Conservation (phyloP, 1,284 basidiomycete genomes). For the Papiliotrema fonsecae region DNA sequence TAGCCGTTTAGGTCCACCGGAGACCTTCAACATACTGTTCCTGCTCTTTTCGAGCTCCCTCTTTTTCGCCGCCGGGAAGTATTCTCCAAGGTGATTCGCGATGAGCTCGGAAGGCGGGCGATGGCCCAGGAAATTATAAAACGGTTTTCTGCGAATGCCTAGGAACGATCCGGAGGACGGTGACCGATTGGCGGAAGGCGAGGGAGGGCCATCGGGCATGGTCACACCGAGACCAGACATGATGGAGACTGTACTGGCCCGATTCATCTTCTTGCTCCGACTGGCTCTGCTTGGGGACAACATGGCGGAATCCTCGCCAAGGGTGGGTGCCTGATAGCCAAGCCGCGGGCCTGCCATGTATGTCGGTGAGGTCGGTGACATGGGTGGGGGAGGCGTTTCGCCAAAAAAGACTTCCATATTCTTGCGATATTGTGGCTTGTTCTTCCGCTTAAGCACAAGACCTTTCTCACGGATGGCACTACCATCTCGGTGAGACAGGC, state of each 20-base stretch:
- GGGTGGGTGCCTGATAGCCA: constrained; percentile 15
- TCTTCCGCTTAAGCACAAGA: constrained; percentile 60
- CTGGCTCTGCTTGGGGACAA: constrained; percentile 13
- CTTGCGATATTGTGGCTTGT: constrained; percentile 52
- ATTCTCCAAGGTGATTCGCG: constrained; percentile 90
- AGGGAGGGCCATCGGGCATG: constrained; percentile 58
- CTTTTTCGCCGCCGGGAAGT: constrained; percentile 90
- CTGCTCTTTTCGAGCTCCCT: constrained; percentile 79
- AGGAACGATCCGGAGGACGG: constrained; percentile 44
- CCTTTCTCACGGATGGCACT: constrained; percentile 63
- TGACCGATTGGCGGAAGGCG: constrained; percentile 31
- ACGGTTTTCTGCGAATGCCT: constrained; percentile 47
- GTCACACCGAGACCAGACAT: constrained; percentile 85
- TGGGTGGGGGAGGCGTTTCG: constrained; percentile 51
- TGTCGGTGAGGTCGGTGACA: constrained; percentile 50
- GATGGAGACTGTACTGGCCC: constrained; percentile 89
- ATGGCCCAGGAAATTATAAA: constrained; percentile 97
- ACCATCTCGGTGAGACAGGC: constrained; percentile 74
- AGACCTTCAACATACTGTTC: constrained; percentile 67
- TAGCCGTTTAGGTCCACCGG: constrained; percentile 18
- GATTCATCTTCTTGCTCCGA: constrained; percentile 64
- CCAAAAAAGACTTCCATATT: constrained; percentile 59
- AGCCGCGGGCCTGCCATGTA: constrained; percentile 39
- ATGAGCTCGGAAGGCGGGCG: constrained; percentile 96
- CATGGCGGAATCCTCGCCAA: constrained; percentile 3